phyloP scores from a whole-genome alignment of 2,329 filamentous ascomycete species.

The Aureobasidium musti region DNA sequence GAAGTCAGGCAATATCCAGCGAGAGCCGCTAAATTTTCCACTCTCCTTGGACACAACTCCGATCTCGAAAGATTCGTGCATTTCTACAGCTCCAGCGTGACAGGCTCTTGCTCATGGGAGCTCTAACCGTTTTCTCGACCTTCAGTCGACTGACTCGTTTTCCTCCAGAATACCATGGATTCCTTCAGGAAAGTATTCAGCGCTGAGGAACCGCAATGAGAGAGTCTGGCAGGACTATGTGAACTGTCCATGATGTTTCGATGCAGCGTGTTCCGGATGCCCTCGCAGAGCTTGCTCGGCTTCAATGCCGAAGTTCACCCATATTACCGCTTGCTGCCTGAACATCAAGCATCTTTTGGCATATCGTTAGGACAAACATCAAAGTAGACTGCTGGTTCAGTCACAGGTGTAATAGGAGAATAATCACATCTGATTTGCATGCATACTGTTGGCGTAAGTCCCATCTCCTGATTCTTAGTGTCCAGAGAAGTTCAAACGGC shows the following conservation, averaged over 20 bases:
- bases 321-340: slow-evolving; percentile 17
- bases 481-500: background rate
- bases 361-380: background rate
- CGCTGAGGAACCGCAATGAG: too few relatives aligned
- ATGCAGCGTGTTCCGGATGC: too few relatives aligned
- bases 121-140: too few relatives aligned
- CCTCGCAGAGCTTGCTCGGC: too few relatives aligned
- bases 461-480: background rate
- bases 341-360: background rate
- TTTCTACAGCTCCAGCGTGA: background rate
- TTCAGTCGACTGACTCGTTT: too few relatives aligned
- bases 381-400: slow-evolving; percentile 21
- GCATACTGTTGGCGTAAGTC: background rate
- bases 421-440: background rate
- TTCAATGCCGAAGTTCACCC: slow-evolving; percentile 5
- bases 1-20: background rate
- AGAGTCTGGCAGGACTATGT: too few relatives aligned
- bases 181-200: too few relatives aligned
- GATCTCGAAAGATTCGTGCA: background rate
- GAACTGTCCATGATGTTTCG: too few relatives aligned
- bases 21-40: background rate
- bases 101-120: background rate
- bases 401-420: background rate
- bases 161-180: too few relatives aligned
- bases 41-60: background rate